Base-by-base conservation (phyloP, 345 rosid genomes). In the Citrus medica region DNA sequence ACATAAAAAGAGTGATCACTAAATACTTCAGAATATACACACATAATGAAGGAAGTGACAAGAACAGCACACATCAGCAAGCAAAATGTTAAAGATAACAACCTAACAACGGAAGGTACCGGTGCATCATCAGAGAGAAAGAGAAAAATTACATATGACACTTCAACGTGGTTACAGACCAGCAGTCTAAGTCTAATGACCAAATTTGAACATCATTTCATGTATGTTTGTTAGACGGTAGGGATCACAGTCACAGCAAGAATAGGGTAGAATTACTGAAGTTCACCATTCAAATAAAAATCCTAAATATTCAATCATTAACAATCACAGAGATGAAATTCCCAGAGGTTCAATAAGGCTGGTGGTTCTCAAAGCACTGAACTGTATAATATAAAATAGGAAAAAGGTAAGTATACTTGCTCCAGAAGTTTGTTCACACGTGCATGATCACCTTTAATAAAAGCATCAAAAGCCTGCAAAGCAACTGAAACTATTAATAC, bases 391-490 rank as follows among this genome's bases (percentile, higher is more conserved):
- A 37, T 27, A 22, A 74, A 56, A 27, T 51, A 74, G 16, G 69
- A 42, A 60, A 42, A 19, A 35, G 48, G 56, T 67, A 4, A 80
- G 90, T 28, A 64, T 64, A 64, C 94, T 80, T 87, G 27, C 69
- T 83, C 82, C 74, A 84, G 77, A 7, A 92, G 88, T 82, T 83
- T 88, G 79, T 76, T 64, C 63, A 93, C 90, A 62, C 78, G 86
- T 76, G 81, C 90, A 65, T 84, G 7, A 64, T 92, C 91, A 74
- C 88, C 88, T 63, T 78, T 83, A 2, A 73, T 63, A 79, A 81
- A 90, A 71, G 97, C 92, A 75, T 78, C 83, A 65, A 76, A 86
- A 81, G 93, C 92, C 97, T 92, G 88, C 63, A 63, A 79, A 56
- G 69, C 33, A 66, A 67, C 21, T 25, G 42, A 28, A 56, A 80